Conservation (phyloP, 164 flowering plant species). For the Akebia trifoliata region DNA sequence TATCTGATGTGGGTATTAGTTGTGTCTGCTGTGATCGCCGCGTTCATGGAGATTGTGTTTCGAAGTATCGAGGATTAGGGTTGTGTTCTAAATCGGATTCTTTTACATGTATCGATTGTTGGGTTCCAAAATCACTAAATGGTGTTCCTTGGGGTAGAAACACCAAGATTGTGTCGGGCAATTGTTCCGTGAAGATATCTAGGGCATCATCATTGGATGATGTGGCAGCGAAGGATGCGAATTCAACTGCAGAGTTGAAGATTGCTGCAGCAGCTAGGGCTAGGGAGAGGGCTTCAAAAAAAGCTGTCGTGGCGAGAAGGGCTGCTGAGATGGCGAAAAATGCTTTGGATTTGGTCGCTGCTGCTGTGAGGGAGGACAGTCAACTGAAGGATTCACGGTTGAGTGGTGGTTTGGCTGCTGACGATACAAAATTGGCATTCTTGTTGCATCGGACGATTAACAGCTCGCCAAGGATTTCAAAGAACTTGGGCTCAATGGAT, state of each 20-base stretch:
- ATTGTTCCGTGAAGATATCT: slow-evolving; percentile 6
- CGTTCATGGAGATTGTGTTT: slow-evolving; percentile 43
- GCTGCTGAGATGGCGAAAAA: slow-evolving; percentile 30
- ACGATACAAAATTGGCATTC: slow-evolving; percentile 44
- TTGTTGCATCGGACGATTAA: slow-evolving; percentile 48
- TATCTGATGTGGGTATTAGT: slow-evolving; percentile 15
- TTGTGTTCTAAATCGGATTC: slow-evolving; percentile 24
- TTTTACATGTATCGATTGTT: slow-evolving; percentile 64
- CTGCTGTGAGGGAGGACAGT: slow-evolving; percentile 13
- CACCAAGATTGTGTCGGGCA: neutral
- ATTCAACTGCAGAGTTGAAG: slow-evolving; percentile 26
- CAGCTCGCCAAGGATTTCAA: slow-evolving; percentile 49
- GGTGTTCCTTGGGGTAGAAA: slow-evolving; percentile 13
- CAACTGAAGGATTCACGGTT: neutral
- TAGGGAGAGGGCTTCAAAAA: slow-evolving; percentile 30
- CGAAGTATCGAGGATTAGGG: slow-evolving; percentile 15
- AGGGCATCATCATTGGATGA: slow-evolving; percentile 23
- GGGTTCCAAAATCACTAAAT: slow-evolving; percentile 45
- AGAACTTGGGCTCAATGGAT: slow-evolving; percentile 18
- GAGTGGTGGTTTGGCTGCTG: slow-evolving; percentile 14
- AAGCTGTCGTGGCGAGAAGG: slow-evolving; percentile 29
- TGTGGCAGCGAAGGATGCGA: slow-evolving; percentile 35
- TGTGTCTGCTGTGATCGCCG: slow-evolving; percentile 36
- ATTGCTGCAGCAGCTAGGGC: slow-evolving; percentile 26
- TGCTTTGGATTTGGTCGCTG: slow-evolving; percentile 19